Evolutionary conservation across 345 rosid genomes (phyloP).

Genomic region (Rhodomyrtus tomentosa): DNA sequence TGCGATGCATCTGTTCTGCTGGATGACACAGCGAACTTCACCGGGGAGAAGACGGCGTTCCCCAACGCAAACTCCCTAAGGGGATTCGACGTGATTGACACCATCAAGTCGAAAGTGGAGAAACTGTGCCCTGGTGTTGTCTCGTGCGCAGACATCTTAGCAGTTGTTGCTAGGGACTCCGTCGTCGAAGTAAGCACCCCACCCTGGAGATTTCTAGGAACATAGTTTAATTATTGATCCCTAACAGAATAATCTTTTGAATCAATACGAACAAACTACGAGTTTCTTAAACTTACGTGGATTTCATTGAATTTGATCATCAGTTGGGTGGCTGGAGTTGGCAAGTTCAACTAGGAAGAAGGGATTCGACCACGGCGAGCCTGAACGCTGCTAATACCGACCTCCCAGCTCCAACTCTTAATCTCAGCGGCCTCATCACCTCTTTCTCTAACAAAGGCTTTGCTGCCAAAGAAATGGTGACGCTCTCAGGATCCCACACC

Average conservation of each 20-base stretch:
- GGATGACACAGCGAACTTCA: constrained; percentile 28
- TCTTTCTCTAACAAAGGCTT: constrained; percentile 1
- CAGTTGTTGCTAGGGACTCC: constrained; percentile 42
- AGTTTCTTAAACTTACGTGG: not conserved
- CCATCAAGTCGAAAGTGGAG: constrained; percentile 32
- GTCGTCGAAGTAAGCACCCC: constrained; percentile 27
- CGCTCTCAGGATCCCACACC: constrained; percentile 30
- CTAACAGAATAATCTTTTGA: not conserved
- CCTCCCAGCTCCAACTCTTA: not conserved
- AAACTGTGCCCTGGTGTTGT: constrained; percentile 22
- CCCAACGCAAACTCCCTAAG: constrained; percentile 28
- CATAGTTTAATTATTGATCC: not conserved
- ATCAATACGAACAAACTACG: not conserved
- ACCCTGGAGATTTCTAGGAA: not conserved
- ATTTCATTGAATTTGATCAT: not conserved
- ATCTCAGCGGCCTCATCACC: not conserved
- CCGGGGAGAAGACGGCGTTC: constrained; percentile 31
- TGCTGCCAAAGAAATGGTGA: constrained; percentile 5
- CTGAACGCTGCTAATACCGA: not conserved
- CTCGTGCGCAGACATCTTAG: constrained; percentile 45
- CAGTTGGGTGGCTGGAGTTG: constrained; percentile 1
- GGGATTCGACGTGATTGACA: constrained; percentile 37
- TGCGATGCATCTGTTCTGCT: constrained; percentile 40
- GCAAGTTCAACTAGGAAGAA: constrained; percentile 1
- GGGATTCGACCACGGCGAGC: constrained; percentile 4